A percentile compares a stretch with the other conserved stretches of the same genome.
These are phyloP conservation scores for Boeremia exigua DNA, from an alignment of 2,329 filamentous ascomycete genomes.

Conservation along the genomic window DNA sequence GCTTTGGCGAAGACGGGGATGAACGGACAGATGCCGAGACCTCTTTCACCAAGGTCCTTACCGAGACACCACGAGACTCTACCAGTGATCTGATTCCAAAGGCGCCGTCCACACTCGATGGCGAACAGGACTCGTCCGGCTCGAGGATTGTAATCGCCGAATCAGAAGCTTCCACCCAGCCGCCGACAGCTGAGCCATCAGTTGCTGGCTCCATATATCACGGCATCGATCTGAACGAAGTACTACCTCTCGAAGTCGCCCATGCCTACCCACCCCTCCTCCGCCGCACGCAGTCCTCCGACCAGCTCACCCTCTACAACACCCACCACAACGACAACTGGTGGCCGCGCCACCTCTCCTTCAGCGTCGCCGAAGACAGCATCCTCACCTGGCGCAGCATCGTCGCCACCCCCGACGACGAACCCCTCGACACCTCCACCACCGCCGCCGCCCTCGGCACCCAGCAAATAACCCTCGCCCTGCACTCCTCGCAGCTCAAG, in stretches of 20 bases:
- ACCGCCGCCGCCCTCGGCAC: conserved; percentile 39
- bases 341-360: conserved; percentile 76
- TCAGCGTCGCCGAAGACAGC: conserved; percentile 77
- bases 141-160: conserved; percentile 21
- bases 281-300: conserved; percentile 67
- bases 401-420: conserved; percentile 28
- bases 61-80: conserved; percentile 44
- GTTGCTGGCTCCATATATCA: conserved; percentile 65
- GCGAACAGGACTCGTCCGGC: conserved; percentile 25
- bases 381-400: conserved; percentile 65
- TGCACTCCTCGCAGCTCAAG: conserved; percentile 62
- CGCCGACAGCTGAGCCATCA: conserved; percentile 58
- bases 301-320: conserved; percentile 36
- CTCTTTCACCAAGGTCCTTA: conserved; percentile 41
- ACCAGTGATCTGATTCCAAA: conserved; percentile 29
- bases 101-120: conserved; percentile 19
- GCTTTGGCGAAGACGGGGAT: conserved; percentile 16
- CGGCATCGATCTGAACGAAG: conserved; percentile 61
- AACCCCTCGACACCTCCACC: conserved; percentile 39
- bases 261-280: conserved; percentile 59
- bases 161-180: conserved; percentile 33
- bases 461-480: conserved; percentile 44
- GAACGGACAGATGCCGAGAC: conserved; percentile 30
- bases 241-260: conserved; percentile 53
- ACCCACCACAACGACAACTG: conserved; percentile 61